Evolutionary conservation across 805 yeast species (phyloP).

Genomic region (Metschnikowia koreensis): DNA sequence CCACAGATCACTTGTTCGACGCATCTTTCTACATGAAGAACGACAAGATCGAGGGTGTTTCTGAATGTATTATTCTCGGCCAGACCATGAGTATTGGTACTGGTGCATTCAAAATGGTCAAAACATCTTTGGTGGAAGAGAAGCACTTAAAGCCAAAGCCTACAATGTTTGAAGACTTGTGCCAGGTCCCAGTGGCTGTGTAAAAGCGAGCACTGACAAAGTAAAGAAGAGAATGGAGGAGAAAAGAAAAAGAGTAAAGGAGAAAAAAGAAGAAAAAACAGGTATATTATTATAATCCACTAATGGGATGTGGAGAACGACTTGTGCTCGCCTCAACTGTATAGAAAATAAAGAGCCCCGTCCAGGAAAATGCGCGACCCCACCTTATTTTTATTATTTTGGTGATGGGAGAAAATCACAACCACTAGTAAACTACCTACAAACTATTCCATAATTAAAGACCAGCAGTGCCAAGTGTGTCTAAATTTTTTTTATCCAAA

Average conservation of each 20-base stretch:
- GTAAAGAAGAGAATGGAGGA: neutral
- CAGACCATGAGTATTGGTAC: slow-evolving; percentile 98
- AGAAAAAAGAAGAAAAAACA: neutral
- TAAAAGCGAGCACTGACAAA: neutral
- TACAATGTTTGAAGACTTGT: slow-evolving; percentile 47
- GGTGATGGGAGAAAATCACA: neutral
- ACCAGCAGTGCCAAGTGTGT: too few species aligned
- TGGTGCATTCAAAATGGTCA: slow-evolving; percentile 87
- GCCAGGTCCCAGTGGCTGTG: slow-evolving; percentile 21
- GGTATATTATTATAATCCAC: neutral
- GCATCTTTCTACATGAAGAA: slow-evolving; percentile 98
- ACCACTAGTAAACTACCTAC: too few species aligned
- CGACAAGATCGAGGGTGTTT: slow-evolving; percentile 94
- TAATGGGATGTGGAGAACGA: slow-evolving; percentile 1
- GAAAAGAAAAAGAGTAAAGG: neutral
- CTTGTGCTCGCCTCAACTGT: neutral
- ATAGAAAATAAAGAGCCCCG: neutral
- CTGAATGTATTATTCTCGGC: slow-evolving; percentile 95
- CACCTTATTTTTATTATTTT: neutral
- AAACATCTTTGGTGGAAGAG: slow-evolving; percentile 47
- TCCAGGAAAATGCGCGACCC: slow-evolving; percentile 1
- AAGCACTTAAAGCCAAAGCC: slow-evolving; percentile 43
- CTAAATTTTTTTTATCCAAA: neutral
- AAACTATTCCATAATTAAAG: too few species aligned
- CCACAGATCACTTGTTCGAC: slow-evolving; percentile 96